These are phyloP conservation scores for Schwanniomyces pseudopolymorphus DNA, from an alignment of 805 yeast species.

Conservation along the genomic window DNA sequence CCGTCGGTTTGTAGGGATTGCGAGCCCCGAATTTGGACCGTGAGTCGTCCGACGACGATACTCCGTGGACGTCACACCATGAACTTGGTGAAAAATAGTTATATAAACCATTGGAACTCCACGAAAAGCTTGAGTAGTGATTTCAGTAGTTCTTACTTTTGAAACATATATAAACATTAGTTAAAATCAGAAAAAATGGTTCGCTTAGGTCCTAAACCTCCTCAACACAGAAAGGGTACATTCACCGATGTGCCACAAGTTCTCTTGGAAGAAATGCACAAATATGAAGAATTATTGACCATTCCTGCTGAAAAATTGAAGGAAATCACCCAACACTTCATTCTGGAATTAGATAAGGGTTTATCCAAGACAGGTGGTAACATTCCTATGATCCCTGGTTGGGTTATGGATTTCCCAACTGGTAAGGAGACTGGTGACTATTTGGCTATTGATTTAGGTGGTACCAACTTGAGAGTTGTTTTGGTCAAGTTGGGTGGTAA, in stretches of 20 bases:
- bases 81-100: background rate
- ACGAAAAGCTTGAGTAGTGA: background rate
- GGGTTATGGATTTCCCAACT: slow-evolving; percentile 93
- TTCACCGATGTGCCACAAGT: slow-evolving; percentile 63
- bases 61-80: slow-evolving; percentile 1
- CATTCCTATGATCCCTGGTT: slow-evolving; percentile 96
- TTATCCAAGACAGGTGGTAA: slow-evolving; percentile 72
- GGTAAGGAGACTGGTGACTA: slow-evolving; percentile 89
- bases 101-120: background rate
- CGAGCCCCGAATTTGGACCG: background rate
- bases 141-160: background rate
- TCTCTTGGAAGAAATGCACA: slow-evolving; percentile 56
- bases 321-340: slow-evolving; percentile 72
- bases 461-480: slow-evolving; percentile 93
- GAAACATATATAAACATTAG: background rate
- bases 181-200: slow-evolving; percentile 52
- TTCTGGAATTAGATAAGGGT: slow-evolving; percentile 79
- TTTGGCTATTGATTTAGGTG: slow-evolving; percentile 95
- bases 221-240: slow-evolving; percentile 72
- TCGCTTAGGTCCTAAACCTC: slow-evolving; percentile 80
- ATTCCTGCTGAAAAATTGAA: slow-evolving; percentile 61
- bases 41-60: background rate
- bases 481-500: slow-evolving; percentile 81
- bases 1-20: too few relatives aligned
- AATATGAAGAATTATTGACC: slow-evolving; percentile 60